These are phyloP conservation scores for Pleurotus tuber-regium DNA, from an alignment of 768 basidiomycete species.

Conservation along the genomic window DNA sequence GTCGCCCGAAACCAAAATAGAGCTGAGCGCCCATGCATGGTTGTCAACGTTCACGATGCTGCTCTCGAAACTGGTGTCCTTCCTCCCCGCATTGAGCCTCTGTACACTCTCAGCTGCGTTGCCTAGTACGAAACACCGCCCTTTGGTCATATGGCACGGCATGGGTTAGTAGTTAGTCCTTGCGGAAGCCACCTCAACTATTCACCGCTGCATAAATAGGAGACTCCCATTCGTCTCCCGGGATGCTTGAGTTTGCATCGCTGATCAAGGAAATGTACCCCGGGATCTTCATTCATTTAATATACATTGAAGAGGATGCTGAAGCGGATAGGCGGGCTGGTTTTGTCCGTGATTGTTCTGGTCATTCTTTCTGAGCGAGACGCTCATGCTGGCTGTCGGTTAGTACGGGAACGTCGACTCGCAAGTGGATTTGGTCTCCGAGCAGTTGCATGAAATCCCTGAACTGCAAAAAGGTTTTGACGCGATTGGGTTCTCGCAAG, in stretches of 20 bases:
- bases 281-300: constrained; percentile 74
- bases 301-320: constrained; percentile 61
- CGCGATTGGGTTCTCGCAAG: constrained; percentile 88
- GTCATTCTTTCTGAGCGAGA: not conserved
- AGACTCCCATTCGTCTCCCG: constrained; percentile 73
- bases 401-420: constrained; percentile 80
- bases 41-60: too few relatives aligned
- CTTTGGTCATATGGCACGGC: constrained; percentile 79
- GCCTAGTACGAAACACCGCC: constrained; percentile 29
- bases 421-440: constrained; percentile 63
- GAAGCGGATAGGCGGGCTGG: constrained; percentile 67
- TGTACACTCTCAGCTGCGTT: not conserved
- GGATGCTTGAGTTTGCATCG: constrained; percentile 64
- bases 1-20: too few relatives aligned
- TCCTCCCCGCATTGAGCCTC: too few relatives aligned
- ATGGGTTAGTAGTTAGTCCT: constrained; percentile 38
- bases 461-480: constrained; percentile 75
- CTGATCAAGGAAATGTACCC: constrained; percentile 62
- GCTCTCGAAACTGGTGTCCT: too few relatives aligned
- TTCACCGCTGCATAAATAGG: too few relatives aligned
- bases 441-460: constrained; percentile 60
- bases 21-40: too few relatives aligned
- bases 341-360: constrained; percentile 58
- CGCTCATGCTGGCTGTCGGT: constrained; percentile 8
- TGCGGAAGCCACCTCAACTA: not conserved